Evolutionary conservation across 2,329 filamentous ascomycete species (phyloP).

Genomic region (Fusarium staphyleae): DNA sequence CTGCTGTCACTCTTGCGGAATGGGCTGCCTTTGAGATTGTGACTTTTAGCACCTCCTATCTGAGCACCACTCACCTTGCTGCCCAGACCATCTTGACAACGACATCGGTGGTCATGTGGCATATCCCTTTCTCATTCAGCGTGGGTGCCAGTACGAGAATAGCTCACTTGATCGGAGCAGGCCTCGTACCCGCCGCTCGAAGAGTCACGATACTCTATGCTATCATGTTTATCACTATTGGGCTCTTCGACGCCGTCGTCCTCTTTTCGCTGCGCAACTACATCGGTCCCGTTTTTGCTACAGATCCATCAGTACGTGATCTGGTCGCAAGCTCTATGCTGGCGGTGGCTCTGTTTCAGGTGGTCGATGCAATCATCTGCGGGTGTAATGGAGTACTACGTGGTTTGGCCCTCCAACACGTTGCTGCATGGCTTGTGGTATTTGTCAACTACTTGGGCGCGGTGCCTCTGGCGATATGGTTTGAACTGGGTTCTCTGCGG

Average conservation of each 20-base stretch:
- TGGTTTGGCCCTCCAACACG: conserved; percentile 18
- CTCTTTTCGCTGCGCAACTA: conserved; percentile 10
- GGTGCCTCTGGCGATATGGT: conserved; percentile 21
- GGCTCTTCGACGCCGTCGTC: conserved; percentile 10
- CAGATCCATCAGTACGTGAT: conserved; percentile 5
- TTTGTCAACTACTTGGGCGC: conserved; percentile 27
- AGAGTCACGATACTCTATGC: conserved; percentile 17
- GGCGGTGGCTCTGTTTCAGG: conserved; percentile 12
- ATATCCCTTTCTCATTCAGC: conserved; percentile 52
- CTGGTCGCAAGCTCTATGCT: conserved; percentile 16
- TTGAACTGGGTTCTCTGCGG: conserved; percentile 12
- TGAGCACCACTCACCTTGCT: conserved; percentile 52
- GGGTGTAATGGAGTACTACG: conserved; percentile 27
- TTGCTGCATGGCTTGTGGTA: conserved; percentile 27
- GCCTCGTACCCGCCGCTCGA: conserved; percentile 8
- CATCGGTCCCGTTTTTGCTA: conserved; percentile 19
- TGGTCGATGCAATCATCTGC: conserved; percentile 16
- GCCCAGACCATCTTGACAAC: conserved; percentile 53
- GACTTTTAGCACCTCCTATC: conserved; percentile 54
- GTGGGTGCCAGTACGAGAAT: conserved; percentile 42
- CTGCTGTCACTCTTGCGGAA: conserved; percentile 51
- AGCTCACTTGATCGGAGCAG: conserved; percentile 22
- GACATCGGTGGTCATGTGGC: conserved; percentile 51
- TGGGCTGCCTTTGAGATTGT: conserved; percentile 54
- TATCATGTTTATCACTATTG: conserved; percentile 13